These are phyloP conservation scores for Lizonia empirigonia DNA, from an alignment of 2,329 filamentous ascomycete species.

Conservation along the genomic window DNA sequence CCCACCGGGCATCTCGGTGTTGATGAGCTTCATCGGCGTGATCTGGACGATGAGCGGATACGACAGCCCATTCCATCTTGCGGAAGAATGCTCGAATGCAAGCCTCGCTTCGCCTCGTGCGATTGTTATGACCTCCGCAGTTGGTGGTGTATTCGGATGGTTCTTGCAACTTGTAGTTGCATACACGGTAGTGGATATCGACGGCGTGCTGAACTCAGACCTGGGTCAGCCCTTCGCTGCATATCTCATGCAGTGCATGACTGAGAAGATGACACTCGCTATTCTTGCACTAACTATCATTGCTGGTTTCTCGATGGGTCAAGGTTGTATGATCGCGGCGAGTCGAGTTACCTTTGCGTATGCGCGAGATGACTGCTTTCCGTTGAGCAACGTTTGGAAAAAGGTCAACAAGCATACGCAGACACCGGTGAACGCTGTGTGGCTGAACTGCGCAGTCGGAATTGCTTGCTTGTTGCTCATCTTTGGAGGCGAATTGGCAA, in stretches of 20 bases:
- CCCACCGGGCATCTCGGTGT: slow-evolving; percentile 68
- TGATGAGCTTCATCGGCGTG: slow-evolving; percentile 74
- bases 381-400: slow-evolving; percentile 63
- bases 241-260: slow-evolving; percentile 69
- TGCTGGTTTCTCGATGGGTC: slow-evolving; percentile 73
- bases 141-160: slow-evolving; percentile 73
- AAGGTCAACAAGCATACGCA: slow-evolving; percentile 64
- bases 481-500: slow-evolving; percentile 66
- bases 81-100: slow-evolving; percentile 76
- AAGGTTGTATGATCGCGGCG: slow-evolving; percentile 72
- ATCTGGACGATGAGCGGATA: slow-evolving; percentile 74
- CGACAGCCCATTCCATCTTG: slow-evolving; percentile 73
- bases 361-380: slow-evolving; percentile 73
- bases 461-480: slow-evolving; percentile 67
- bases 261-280: slow-evolving; percentile 64
- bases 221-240: slow-evolving; percentile 74
- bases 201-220: slow-evolving; percentile 62
- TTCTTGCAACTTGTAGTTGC: slow-evolving; percentile 75
- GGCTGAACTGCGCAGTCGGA: slow-evolving; percentile 67
- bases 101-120: slow-evolving; percentile 72
- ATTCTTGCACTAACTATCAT: slow-evolving; percentile 70
- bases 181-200: slow-evolving; percentile 71
- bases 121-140: slow-evolving; percentile 70
- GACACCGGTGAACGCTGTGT: slow-evolving; percentile 73
- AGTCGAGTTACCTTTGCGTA: slow-evolving; percentile 75